Conservation (phyloP, 2,329 filamentous ascomycete genomes). For the Huntiella decipiens region DNA sequence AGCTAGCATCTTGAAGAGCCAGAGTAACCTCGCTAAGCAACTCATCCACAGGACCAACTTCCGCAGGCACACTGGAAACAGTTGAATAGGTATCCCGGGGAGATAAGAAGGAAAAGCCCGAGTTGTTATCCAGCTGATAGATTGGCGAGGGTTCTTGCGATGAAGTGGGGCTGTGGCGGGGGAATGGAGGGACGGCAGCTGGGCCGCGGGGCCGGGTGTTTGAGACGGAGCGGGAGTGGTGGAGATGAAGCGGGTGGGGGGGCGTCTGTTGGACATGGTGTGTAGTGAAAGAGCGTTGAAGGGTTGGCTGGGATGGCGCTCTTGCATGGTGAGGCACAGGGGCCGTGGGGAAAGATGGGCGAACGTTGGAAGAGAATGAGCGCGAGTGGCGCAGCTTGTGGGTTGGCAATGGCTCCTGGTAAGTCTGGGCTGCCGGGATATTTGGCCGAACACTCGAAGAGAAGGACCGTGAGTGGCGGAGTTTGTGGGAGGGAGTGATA, state of each 20-base stretch:
- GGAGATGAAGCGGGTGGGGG: background rate
- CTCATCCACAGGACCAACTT: slow-evolving; percentile 6
- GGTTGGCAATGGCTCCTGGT: background rate
- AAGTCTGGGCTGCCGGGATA: background rate
- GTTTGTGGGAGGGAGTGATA: background rate
- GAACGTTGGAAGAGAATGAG: background rate
- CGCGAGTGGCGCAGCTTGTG: background rate
- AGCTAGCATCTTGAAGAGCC: slow-evolving; percentile 8
- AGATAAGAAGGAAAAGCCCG: slow-evolving; percentile 2
- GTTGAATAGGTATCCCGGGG: background rate
- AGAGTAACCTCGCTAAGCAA: slow-evolving; percentile 9
- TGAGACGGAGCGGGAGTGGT: background rate
- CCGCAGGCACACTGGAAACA: background rate
- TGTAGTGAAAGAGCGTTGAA: background rate
- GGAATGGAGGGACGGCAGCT: slow-evolving; percentile 6
- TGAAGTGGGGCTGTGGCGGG: background rate
- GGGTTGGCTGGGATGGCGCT: background rate
- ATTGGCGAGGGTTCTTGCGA: slow-evolving; percentile 5
- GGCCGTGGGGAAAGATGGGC: background rate
- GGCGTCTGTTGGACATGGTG: background rate
- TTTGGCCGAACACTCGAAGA: background rate
- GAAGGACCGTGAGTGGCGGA: background rate
- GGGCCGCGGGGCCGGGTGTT: background rate
- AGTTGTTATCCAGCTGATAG: background rate
- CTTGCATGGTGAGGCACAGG: background rate